Evolutionary conservation across 148 eudicot species (phyloP), one percentile per base, ranked within the genome.

Genomic region (Drosera capensis): DNA sequence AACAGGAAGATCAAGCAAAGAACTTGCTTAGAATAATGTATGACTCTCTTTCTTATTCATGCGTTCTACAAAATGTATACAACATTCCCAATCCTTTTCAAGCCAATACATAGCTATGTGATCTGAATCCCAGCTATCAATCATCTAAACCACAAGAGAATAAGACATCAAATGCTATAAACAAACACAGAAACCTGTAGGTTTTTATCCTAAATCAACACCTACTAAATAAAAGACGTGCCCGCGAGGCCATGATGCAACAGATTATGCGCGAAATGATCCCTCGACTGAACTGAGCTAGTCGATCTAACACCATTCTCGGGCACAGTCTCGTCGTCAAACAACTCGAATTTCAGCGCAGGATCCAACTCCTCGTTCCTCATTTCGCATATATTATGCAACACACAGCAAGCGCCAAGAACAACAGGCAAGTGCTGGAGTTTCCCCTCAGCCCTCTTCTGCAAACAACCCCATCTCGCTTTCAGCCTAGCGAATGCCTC

Each of bases 381-480:
- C 53, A 66, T 63, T 63, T 82, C 86, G 43, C 94, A 82, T 0
- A 82, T 72, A 23, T 82, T 82, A 47, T 82, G 85, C 48, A 81
- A 29, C 2, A 81, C 85, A 44, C 93, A 81, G 14, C 85, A 77
- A 2, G 93, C 85, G 1, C 86, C 80, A 20, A 82, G 54, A 1
- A 82, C 82, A 2, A 59, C 70, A 0, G 87, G 87, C 66, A 79
- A 50, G 20, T 83, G 84, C 54, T 73, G 77, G 7, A 83, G 62
- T 41, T 83, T 83, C 44, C 73, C 77, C 57, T 83, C 94, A 0
- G 88, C 76, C 49, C 94, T 65, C 59, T 73, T 83, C 51, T 76
- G 87, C 60, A 83, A 52, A 38, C 94, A 83, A 1, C 64, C 57
- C 94, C 94, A 83, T 46, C 94, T 56, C 2, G 44, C 70, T 46